Base-by-base conservation (phyloP, 306 rosid species). In the Cicer judaicum region DNA sequence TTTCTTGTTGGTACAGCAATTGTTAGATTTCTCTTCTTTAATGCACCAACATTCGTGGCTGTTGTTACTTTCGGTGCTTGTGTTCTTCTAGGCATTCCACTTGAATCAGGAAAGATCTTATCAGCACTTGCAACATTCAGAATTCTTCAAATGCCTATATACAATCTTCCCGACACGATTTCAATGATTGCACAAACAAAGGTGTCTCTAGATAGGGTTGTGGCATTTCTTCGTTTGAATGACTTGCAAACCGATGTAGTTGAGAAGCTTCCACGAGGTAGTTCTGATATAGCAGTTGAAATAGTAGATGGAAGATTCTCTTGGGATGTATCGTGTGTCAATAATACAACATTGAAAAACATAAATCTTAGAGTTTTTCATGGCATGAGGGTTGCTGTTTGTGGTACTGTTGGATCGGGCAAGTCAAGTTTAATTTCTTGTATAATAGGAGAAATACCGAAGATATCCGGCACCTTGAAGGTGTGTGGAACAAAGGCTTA, bases 381-480 rank as follows among this genome's bases (percentile, higher is more conserved):
- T 48, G 92, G 97, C 46, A 91, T 87, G 90, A 83, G 79, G 75
- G 91, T 93, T 83, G 98, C 97, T 67, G 79, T 91, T 69, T 93
- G 97, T 82, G 97, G 98, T 14, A 84, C 89, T 2, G 96, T 93
- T 38, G 98, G 98, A 59, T 87, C 96, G 0, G 98, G 97, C 13
- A 92, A 92, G 82, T 92, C 97, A n/a, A 92, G 92, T 89, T 80
- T 93, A 76, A 85, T 93, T 60, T 91, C 96, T 24, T 89, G 89
- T 54, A 82, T 91, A 18, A 61, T 91, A 2, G 98, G 98, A 64
- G 98, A 93, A 83, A 79, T 93, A n/a, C 89, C 96, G 7, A 91
- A 87, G 85, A 39, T 85, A 66, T 83, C 96, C 5, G 97, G 98
- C 40, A 82, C 60, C 1, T 5, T 93, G 52, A 88, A 77, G 81